phyloP scores from a whole-genome alignment of 352 stramenopile genomes.

The Saprolegnia parasitica region DNA sequence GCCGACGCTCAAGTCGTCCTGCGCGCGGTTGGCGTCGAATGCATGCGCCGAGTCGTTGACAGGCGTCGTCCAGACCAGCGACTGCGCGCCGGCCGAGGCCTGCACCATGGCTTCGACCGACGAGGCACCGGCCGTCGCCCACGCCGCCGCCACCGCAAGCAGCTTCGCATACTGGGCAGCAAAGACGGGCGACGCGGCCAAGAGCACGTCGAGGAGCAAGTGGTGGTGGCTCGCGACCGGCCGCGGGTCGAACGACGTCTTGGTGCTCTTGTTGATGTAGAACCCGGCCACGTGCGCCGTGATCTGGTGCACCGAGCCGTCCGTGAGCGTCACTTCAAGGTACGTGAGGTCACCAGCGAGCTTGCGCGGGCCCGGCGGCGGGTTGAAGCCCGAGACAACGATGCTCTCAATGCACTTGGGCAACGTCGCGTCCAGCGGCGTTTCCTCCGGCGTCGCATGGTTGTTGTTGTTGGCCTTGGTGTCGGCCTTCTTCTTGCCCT shows the following conservation, averaged over 20 bases:
- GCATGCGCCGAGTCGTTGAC: slow-evolving; percentile 42
- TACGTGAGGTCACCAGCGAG: slow-evolving; percentile 93
- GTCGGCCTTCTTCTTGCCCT: slow-evolving; percentile 36
- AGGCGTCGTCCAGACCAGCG: slow-evolving; percentile 70
- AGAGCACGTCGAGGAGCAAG: slow-evolving; percentile 78
- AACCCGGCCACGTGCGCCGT: slow-evolving; percentile 91
- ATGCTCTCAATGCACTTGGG: slow-evolving; percentile 88
- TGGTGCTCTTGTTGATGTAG: slow-evolving; percentile 88
- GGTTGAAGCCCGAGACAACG: slow-evolving; percentile 92
- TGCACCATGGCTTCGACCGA: slow-evolving; percentile 86
- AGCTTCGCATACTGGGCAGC: slow-evolving; percentile 61
- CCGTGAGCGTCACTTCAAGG: slow-evolving; percentile 79
- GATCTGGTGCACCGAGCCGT: slow-evolving; percentile 72
- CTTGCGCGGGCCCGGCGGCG: slow-evolving; percentile 87
- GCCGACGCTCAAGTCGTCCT: slow-evolving; percentile 90
- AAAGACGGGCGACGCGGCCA: slow-evolving; percentile 66
- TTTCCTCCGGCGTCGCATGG: slow-evolving; percentile 32
- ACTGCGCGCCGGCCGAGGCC: slow-evolving; percentile 64
- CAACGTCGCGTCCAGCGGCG: slow-evolving; percentile 49
- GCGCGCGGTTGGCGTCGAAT: slow-evolving; percentile 79
- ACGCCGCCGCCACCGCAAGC: slow-evolving; percentile 65
- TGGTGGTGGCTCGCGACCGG: slow-evolving; percentile 50
- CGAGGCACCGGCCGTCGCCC: slow-evolving; percentile 67
- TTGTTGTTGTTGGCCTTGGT: slow-evolving; percentile 13
- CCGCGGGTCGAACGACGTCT: slow-evolving; percentile 73